phyloP scores from a whole-genome alignment of 768 basidiomycete species.

The Naganishia randhawae region DNA sequence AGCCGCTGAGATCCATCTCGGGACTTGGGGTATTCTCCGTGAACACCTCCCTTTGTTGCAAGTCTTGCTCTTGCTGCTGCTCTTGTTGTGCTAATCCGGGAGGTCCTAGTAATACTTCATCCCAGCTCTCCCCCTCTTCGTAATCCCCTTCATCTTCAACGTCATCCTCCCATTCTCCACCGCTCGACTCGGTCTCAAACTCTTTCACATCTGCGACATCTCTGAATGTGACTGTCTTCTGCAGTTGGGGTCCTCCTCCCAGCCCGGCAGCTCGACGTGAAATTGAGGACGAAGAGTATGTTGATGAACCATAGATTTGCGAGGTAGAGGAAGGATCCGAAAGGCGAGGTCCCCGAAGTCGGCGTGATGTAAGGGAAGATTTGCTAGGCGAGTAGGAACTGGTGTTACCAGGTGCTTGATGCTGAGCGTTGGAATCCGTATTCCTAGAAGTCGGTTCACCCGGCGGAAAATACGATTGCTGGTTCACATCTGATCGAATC shows the following conservation, averaged over 20 bases:
- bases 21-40: slow-evolving; percentile 14
- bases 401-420: background rate
- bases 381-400: slow-evolving; percentile 2
- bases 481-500: background rate
- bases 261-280: background rate
- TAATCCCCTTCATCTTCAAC: slow-evolving; percentile 34
- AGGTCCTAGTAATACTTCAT: slow-evolving; percentile 31
- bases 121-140: slow-evolving; percentile 37
- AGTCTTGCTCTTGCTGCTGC: background rate
- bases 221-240: slow-evolving; percentile 49
- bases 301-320: slow-evolving; percentile 33
- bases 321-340: slow-evolving; percentile 25
- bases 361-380: slow-evolving; percentile 16
- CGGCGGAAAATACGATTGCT: background rate
- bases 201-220: slow-evolving; percentile 48
- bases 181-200: slow-evolving; percentile 42
- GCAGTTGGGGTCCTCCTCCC: slow-evolving; percentile 8
- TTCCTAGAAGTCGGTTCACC: background rate
- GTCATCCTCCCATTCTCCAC: slow-evolving; percentile 37
- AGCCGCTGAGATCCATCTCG: slow-evolving; percentile 18
- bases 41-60: background rate
- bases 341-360: background rate
- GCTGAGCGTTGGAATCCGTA: background rate
- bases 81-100: background rate
- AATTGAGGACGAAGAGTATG: slow-evolving; percentile 44